Percentiles rank a stretch among this genome's conserved stretches.
phyloP scores from a whole-genome alignment of 139 green algal species.

The Asterochloris sp. region DNA sequence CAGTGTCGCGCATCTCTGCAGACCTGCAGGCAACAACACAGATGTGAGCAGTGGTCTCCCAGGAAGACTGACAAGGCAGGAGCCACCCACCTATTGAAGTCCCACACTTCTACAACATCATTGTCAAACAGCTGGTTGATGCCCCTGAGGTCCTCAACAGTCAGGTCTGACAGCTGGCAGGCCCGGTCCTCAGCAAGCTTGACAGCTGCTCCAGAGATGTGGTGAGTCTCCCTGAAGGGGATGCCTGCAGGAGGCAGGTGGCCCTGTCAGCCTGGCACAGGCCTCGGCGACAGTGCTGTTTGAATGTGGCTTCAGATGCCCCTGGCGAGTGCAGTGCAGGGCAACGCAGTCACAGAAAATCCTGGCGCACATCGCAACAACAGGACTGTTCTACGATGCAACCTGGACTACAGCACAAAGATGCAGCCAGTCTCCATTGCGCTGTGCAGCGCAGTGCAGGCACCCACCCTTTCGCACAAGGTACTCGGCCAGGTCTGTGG shows the following conservation, averaged over 20 bases:
- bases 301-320: no score
- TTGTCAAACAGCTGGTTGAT: constrained; percentile 88
- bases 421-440: neutral
- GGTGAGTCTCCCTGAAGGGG: constrained; percentile 93
- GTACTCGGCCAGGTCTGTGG: constrained; percentile 99
- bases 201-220: constrained; percentile 88
- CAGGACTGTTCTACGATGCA: neutral
- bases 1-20: constrained; percentile 89
- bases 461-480: constrained; percentile 93
- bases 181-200: constrained; percentile 87
- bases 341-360: no score
- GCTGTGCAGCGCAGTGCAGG: neutral
- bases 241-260: constrained; percentile 44
- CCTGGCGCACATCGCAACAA: neutral
- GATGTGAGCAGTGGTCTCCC: neutral
- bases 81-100: constrained; percentile 5
- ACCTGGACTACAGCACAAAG: neutral
- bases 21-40: constrained; percentile 35
- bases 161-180: constrained; percentile 73
- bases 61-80: neutral
- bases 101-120: constrained; percentile 73
- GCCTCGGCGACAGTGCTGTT: no score
- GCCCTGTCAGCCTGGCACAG: neutral
- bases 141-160: constrained; percentile 67
- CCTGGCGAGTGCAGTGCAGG: no score